Evolutionary conservation across 225 moss, liverwort and hornwort genomes (phyloP).

Genomic region (Takakia lepidozioides): DNA sequence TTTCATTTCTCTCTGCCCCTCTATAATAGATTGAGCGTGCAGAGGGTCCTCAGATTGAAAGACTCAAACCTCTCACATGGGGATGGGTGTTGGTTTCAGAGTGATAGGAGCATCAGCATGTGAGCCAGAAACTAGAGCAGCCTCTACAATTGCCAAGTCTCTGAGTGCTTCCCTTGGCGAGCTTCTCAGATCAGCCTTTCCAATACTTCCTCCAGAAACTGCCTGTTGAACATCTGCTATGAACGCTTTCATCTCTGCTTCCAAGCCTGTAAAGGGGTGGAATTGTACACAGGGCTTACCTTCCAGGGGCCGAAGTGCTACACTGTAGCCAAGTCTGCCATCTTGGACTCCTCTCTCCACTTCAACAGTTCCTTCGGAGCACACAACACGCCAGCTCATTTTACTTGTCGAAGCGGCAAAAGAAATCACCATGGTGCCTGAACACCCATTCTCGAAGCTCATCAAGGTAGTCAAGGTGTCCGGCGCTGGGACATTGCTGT

Average conservation of each 20-base stretch:
- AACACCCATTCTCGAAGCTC: conserved; percentile 74
- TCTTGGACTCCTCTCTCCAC: conserved; percentile 63
- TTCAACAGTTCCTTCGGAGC: conserved; percentile 63
- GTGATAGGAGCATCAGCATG: conserved; percentile 47
- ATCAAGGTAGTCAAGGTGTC: conserved; percentile 74
- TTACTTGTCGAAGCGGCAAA: conserved; percentile 70
- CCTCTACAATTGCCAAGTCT: conserved; percentile 57
- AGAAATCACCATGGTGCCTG: conserved; percentile 73
- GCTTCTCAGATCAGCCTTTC: conserved; percentile 17
- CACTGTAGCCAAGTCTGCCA: conserved; percentile 51
- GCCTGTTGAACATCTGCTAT: conserved; percentile 33
- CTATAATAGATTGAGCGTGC: no score
- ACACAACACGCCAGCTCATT: conserved; percentile 81
- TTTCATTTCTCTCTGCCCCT: no score
- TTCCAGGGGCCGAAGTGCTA: conserved; percentile 26
- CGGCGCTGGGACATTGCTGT: conserved; percentile 59
- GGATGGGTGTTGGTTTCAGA: conserved; percentile 28
- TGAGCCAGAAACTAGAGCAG: conserved; percentile 45
- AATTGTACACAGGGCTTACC: conserved; percentile 17
- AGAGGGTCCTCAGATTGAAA: no score
- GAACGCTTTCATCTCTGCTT: conserved; percentile 40
- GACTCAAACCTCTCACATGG: no score
- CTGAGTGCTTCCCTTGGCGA: conserved; percentile 45
- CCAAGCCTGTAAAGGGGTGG: conserved; percentile 35
- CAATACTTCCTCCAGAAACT: conserved; percentile 12